These are phyloP conservation scores for Alopecurus myosuroides DNA, from an alignment of 176 grass and related monocot species.

Conservation along the genomic window DNA sequence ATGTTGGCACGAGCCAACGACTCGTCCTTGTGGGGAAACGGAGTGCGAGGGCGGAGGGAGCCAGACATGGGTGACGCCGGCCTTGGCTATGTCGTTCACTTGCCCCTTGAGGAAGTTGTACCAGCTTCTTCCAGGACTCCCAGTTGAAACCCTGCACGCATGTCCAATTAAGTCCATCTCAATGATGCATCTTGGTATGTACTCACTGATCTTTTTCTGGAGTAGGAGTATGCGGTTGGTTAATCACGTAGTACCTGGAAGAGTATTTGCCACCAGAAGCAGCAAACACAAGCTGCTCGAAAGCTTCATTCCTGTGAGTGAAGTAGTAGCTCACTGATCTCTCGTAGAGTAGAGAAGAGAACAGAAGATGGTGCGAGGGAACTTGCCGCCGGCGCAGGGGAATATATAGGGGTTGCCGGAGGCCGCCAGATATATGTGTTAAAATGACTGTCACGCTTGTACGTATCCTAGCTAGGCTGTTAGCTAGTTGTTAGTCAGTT, in stretches of 20 bases:
- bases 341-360: neutral
- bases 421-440: conserved; percentile 22
- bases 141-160: conserved; percentile 69
- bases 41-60: conserved; percentile 77
- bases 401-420: neutral
- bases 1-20: neutral
- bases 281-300: conserved; percentile 19
- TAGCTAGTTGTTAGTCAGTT: no score
- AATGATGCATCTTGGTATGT: neutral
- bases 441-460: no score
- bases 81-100: conserved; percentile 43
- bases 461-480: no score
- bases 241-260: conserved; percentile 64
- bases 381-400: neutral
- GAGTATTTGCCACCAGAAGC: conserved; percentile 33
- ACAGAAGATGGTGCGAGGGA: neutral
- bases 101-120: conserved; percentile 51
- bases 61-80: conserved; percentile 70
- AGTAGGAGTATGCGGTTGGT: no score
- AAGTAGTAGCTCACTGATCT: no score
- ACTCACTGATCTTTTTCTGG: no score
- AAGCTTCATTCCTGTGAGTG: conserved; percentile 17
- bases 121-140: conserved; percentile 69
- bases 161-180: neutral
- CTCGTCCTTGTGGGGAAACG: conserved; percentile 46